Conservation (phyloP, 495 filamentous ascomycete genomes). For the Penicillium cosmopolitanum region DNA sequence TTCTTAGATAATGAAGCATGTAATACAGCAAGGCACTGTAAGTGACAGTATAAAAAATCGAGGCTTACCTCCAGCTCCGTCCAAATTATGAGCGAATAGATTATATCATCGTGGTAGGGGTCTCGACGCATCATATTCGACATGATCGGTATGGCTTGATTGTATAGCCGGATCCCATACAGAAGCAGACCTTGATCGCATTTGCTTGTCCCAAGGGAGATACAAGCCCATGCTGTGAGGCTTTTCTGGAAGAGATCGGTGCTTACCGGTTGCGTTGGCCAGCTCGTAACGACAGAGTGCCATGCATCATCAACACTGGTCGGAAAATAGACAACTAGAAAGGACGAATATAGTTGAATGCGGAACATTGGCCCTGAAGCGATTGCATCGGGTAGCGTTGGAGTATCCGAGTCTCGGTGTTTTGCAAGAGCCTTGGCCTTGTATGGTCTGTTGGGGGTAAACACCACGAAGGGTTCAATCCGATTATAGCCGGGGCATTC, state of each 20-base stretch:
- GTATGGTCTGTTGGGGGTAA: background rate
- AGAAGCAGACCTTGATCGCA: background rate
- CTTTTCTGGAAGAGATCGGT: constrained; percentile 1
- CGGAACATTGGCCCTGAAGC: background rate
- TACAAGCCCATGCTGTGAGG: background rate
- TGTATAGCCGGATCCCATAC: background rate
- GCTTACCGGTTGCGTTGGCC: background rate
- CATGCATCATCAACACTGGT: background rate
- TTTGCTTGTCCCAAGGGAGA: background rate
- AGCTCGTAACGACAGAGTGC: constrained; percentile 1
- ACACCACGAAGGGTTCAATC: background rate
- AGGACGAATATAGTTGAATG: background rate
- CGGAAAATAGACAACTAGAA: background rate
- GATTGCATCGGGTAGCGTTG: background rate
- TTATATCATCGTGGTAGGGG: background rate
- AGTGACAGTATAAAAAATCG: background rate
- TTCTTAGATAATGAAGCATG: no score
- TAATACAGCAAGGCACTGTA: no score
- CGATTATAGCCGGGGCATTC: background rate
- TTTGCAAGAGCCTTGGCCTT: background rate
- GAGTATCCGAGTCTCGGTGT: background rate
- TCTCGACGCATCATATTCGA: constrained; percentile 1
- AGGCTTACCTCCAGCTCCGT: background rate
- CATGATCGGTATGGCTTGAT: background rate
- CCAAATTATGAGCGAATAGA: background rate